Evolutionary conservation across 2,329 filamentous ascomycete genomes (phyloP).

Genomic region (Phaeoacremonium minimum): DNA sequence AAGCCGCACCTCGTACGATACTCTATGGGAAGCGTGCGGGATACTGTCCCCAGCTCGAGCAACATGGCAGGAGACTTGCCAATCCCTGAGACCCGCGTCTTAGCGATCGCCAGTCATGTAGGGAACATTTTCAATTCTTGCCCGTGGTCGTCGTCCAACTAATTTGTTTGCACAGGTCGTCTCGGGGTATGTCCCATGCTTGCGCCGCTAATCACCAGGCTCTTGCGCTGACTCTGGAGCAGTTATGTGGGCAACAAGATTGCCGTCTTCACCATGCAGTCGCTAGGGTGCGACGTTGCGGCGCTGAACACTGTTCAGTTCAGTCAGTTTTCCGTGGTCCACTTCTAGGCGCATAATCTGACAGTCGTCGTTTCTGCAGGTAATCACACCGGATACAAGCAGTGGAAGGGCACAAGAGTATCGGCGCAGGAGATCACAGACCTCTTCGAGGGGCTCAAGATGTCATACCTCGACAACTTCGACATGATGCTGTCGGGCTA

Average conservation of each 20-base stretch:
- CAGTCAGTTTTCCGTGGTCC: too few relatives aligned
- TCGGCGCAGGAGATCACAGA: constrained; percentile 78
- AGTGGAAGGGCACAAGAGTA: constrained; percentile 80
- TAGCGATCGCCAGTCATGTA: constrained; percentile 96
- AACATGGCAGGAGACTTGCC: constrained; percentile 34
- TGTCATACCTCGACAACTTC: constrained; percentile 82
- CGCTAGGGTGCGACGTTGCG: constrained; percentile 87
- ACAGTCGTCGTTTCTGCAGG: constrained; percentile 46
- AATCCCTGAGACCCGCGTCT: constrained; percentile 61
- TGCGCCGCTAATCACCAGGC: not conserved
- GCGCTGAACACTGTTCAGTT: constrained; percentile 97
- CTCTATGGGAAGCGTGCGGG: too few relatives aligned
- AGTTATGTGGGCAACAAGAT: constrained; percentile 99
- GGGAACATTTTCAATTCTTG: constrained; percentile 27
- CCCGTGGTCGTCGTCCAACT: constrained; percentile 9
- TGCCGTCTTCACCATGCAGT: constrained; percentile 90
- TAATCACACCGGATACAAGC: constrained; percentile 90
- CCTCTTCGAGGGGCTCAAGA: constrained; percentile 78
- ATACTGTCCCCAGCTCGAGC: too few relatives aligned
- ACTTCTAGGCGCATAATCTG: constrained; percentile 1
- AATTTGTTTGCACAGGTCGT: constrained; percentile 30
- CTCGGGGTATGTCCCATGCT: constrained; percentile 29
- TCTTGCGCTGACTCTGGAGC: constrained; percentile 9
- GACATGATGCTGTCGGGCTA: constrained; percentile 95
- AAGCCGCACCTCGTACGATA: too few relatives aligned